Percentiles rank a stretch among this genome's conserved stretches.
phyloP scores from a whole-genome alignment of 345 rosid species.

The Litchi chinensis region DNA sequence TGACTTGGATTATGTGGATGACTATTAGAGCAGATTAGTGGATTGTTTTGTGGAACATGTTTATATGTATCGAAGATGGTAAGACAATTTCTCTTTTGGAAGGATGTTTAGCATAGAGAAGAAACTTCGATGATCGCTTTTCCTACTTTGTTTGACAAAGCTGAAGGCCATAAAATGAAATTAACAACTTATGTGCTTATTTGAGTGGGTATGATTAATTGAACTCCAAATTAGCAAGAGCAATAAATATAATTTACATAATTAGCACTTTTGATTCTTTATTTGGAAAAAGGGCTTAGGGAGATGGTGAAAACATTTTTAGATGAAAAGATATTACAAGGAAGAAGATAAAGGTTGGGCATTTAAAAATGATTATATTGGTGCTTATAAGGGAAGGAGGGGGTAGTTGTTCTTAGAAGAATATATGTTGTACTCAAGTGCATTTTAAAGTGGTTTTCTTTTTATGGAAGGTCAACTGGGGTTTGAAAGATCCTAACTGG shows the following conservation, averaged over 20 bases:
- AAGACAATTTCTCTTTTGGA: not conserved
- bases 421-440: not conserved
- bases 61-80: not conserved
- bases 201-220: not conserved
- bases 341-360: not conserved
- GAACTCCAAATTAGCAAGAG: not conserved
- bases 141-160: not conserved
- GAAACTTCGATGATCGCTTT: not conserved
- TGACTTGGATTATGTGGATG: not conserved
- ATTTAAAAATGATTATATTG: not conserved
- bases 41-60: not conserved
- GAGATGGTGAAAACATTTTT: not conserved
- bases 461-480: not conserved
- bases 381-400: not conserved
- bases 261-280: conserved; percentile 7
- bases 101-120: not conserved
- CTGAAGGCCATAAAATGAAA: not conserved
- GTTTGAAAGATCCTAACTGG: not conserved
- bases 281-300: not conserved
- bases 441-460: not conserved
- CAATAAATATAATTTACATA: not conserved
- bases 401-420: not conserved
- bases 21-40: not conserved
- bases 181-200: not conserved
- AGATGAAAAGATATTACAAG: not conserved